Base-by-base conservation (phyloP, 805 yeast genomes). In the Candida caryicola region DNA sequence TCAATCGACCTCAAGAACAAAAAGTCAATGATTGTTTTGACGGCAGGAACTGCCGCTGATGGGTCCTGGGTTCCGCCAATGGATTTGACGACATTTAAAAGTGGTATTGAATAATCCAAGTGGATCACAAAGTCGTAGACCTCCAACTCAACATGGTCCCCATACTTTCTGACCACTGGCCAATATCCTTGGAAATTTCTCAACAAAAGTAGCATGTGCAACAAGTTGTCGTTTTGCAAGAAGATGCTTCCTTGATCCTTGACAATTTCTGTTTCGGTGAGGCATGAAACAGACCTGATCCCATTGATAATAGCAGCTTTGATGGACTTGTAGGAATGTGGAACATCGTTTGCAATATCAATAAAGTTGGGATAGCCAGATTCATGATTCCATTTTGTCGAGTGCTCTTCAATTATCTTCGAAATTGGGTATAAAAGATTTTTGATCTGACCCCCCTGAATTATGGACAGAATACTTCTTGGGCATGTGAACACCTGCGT, bases 141-240 rank as follows among this genome's bases (percentile, higher is more conserved):
- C 50, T 83, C 88, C 36, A 66, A 68, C 39, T 76, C 75, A 21
- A 82, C 85, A 60, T 84, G 91, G 5, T 79, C 82, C 8, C 88
- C 91, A 31, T 68, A 67, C 44, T 80, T 81, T 41, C 88, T 69
- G 39, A 57, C 66, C 19, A 82, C 59, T 17, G 72, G 66, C 69
- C 76, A 76, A 28, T 74, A 73, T 17, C 81, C 79, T 50, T 82
- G 84, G 53, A 79, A 82, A 13, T 66, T 54, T 37, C 73, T 68
- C 18, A 80, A 62, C 8, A 71, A 54, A 2, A 77, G 54, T 1
- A 79, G 38, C 19, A 23, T 23, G 34, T 18, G 26, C n/a, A 29
- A 23, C 8, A 35, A 25, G 13, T 63, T 68, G 16, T 61, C 56
- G n/a, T 62, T 57, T 5, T 54, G 39, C 14, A 71, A 50, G 13